Conservation (phyloP, 2,329 filamentous ascomycete genomes). For the Pyrenophora tritici-repentis region DNA sequence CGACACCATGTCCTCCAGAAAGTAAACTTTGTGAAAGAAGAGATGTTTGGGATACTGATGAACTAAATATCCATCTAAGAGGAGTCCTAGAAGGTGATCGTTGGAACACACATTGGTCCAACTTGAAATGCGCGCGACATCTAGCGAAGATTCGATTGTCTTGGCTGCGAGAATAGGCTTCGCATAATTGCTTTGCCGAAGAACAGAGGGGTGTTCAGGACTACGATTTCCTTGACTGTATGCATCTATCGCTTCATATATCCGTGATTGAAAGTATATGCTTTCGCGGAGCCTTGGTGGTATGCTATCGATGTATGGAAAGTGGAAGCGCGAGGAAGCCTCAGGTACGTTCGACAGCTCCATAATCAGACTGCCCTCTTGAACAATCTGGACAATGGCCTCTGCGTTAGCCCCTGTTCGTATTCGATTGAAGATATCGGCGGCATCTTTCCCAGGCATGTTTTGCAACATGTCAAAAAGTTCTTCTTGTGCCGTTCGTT, state of each 20-base stretch:
- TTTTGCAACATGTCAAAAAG: conserved; percentile 14
- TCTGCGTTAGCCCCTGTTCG: conserved; percentile 18
- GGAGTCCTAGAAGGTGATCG: conserved; percentile 18
- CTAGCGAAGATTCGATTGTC: conserved; percentile 21
- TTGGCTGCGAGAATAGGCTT: conserved; percentile 23
- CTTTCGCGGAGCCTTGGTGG: conserved; percentile 12
- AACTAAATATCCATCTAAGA: conserved; percentile 20
- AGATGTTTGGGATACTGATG: conserved; percentile 16
- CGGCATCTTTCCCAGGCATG: conserved; percentile 17
- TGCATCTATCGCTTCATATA: conserved; percentile 13
- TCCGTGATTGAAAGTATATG: conserved; percentile 11
- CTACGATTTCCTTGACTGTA: background rate
- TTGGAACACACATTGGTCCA: conserved; percentile 27
- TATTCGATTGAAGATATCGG: conserved; percentile 17
- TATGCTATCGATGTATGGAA: conserved; percentile 17
- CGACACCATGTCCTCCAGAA: conserved; percentile 26
- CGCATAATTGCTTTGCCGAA: conserved; percentile 14
- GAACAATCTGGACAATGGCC: conserved; percentile 16
- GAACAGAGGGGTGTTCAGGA: background rate
- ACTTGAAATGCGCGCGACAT: conserved; percentile 14
- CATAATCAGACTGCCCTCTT: conserved; percentile 16
- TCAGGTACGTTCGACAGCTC: conserved; percentile 19
- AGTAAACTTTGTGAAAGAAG: conserved; percentile 24
- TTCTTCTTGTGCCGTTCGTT: conserved; percentile 16
- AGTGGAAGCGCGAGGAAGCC: conserved; percentile 18